A percentile compares a stretch with the other conserved stretches of the same genome.
phyloP scores from a whole-genome alignment of 495 filamentous ascomycete species.

The Thozetella sp. region DNA sequence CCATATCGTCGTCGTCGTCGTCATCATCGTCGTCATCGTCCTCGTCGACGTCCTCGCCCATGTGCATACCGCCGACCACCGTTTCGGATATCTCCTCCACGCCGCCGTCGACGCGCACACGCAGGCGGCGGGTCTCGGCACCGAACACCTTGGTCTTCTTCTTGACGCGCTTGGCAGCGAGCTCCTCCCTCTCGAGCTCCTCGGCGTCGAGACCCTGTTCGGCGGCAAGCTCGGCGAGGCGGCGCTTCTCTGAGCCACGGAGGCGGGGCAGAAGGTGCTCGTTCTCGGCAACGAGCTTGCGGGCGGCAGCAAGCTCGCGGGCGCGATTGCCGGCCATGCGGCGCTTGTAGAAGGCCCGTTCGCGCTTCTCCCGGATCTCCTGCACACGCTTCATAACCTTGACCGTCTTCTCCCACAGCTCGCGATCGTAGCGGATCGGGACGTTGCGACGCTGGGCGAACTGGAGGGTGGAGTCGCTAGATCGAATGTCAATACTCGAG shows the following conservation, averaged over 20 bases:
- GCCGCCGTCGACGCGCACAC: constrained; percentile 66
- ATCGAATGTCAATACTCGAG: neutral
- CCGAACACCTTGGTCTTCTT: constrained; percentile 53
- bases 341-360: constrained; percentile 89
- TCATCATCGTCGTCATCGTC: constrained; percentile 53
- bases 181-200: constrained; percentile 49
- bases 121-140: constrained; percentile 63
- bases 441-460: constrained; percentile 93
- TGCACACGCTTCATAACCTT: constrained; percentile 88
- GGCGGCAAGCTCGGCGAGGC: constrained; percentile 50
- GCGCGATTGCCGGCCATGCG: constrained; percentile 89
- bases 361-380: constrained; percentile 82
- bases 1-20: constrained; percentile 58
- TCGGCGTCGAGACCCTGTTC: constrained; percentile 53
- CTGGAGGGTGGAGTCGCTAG: constrained; percentile 79
- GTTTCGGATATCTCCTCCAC: constrained; percentile 54
- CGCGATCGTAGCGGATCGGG: constrained; percentile 92
- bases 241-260: constrained; percentile 55
- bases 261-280: constrained; percentile 79
- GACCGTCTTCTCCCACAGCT: constrained; percentile 82
- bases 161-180: constrained; percentile 29
- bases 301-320: constrained; percentile 72
- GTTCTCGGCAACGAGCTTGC: constrained; percentile 88
- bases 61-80: constrained; percentile 12
- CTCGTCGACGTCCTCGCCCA: constrained; percentile 37